Conservation (phyloP, 1,284 basidiomycete genomes). For the Sporisorium reilianum region DNA sequence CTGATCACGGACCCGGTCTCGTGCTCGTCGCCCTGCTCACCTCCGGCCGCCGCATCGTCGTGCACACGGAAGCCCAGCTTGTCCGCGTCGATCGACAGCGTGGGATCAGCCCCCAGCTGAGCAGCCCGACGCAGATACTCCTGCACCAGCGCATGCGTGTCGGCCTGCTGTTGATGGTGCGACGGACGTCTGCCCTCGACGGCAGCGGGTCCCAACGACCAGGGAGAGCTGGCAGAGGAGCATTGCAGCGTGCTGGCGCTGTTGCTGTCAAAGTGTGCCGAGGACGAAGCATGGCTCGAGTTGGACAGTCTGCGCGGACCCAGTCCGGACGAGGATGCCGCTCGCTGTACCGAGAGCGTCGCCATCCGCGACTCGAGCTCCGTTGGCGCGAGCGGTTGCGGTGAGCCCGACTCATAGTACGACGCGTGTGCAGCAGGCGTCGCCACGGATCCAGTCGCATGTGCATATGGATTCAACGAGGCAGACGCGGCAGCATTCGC, state of each 20-base stretch:
- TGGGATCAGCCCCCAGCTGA: conserved; percentile 18
- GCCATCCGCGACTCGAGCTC: conserved; percentile 41
- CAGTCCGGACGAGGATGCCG: conserved; percentile 1
- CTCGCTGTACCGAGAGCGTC: conserved; percentile 33
- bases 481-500: conserved; percentile 4
- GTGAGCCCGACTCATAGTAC: conserved; percentile 25
- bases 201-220: conserved; percentile 27
- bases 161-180: conserved; percentile 34
- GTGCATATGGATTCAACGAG: conserved; percentile 14
- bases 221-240: conserved; percentile 43
- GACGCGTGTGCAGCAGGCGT: conserved; percentile 18
- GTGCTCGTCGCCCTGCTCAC: conserved; percentile 20
- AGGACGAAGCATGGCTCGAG: conserved; percentile 42
- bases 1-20: conserved; percentile 41
- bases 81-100: conserved; percentile 19
- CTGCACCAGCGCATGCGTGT: conserved; percentile 44
- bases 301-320: conserved; percentile 25
- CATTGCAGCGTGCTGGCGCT: conserved; percentile 36
- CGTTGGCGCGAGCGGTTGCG: conserved; percentile 16
- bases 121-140: conserved; percentile 43
- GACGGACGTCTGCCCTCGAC: conserved; percentile 10
- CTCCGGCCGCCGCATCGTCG: conserved; percentile 6
- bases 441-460: conserved; percentile 5
- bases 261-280: conserved; percentile 41
- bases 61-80: neutral